These are phyloP conservation scores for Lepiota brunneoincarnata DNA, from an alignment of 768 basidiomycete genomes.

Conservation along the genomic window DNA sequence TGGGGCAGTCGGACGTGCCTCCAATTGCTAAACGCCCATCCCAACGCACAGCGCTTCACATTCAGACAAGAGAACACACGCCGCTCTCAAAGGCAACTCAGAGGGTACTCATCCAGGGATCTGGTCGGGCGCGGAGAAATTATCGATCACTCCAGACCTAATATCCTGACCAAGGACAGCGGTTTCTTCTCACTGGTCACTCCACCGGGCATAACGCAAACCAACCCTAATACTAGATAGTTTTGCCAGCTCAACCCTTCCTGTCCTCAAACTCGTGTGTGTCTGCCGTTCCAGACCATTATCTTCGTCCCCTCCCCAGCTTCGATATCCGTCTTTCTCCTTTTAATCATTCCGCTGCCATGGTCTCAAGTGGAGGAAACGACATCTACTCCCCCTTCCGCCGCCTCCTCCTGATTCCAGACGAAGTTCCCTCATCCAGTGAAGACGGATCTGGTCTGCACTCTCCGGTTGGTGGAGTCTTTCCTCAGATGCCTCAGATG, in stretches of 20 bases:
- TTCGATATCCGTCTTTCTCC: not conserved
- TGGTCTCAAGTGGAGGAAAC: constrained; percentile 54
- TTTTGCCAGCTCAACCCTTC: constrained; percentile 8
- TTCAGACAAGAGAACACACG: not conserved
- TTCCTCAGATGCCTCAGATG: constrained; percentile 12
- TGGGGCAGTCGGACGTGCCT: constrained; percentile 2
- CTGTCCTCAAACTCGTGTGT: constrained; percentile 6
- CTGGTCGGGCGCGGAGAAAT: constrained; percentile 10
- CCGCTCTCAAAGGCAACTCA: not conserved
- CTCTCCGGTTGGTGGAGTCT: constrained; percentile 62
- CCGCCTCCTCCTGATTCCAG: constrained; percentile 46
- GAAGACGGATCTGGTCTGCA: constrained; percentile 76
- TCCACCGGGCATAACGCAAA: constrained; percentile 1
- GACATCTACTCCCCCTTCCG: constrained; percentile 59
- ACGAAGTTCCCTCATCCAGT: constrained; percentile 69
- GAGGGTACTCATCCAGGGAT: constrained; percentile 1
- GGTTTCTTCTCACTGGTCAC: constrained; percentile 13
- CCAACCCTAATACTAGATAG: constrained; percentile 11
- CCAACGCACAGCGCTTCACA: not conserved
- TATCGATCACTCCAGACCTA: constrained; percentile 8
- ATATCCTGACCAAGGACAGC: constrained; percentile 7
- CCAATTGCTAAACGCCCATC: constrained; percentile 4
- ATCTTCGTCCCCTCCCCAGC: not conserved
- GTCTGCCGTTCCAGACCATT: constrained; percentile 1
- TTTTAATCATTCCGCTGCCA: constrained; percentile 29